Evolutionary conservation across 2,329 filamentous ascomycete genomes (phyloP).

Genomic region (Verticillium isaacii): DNA sequence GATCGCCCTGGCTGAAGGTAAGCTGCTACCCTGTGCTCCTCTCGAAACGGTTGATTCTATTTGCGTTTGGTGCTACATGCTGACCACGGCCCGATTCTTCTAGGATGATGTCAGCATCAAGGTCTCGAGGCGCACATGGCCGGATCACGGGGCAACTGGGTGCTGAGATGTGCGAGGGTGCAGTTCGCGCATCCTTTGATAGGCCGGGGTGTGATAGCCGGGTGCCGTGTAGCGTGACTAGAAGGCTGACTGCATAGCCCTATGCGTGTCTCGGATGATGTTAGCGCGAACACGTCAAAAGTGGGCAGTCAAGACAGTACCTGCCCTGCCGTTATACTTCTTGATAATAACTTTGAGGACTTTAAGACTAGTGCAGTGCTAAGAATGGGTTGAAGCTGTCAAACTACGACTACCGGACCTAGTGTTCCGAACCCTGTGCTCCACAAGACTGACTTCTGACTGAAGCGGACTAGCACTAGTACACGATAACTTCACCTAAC

Average conservation of each 20-base stretch:
- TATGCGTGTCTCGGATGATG: too few species aligned
- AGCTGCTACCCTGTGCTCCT: background rate
- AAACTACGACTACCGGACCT: too few species aligned
- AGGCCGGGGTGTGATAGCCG: background rate
- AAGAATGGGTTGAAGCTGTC: too few species aligned
- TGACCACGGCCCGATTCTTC: background rate
- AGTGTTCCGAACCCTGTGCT: too few species aligned
- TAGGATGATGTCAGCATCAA: constrained; percentile 5
- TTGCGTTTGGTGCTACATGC: background rate
- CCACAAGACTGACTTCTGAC: too few species aligned
- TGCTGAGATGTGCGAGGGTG: constrained; percentile 2
- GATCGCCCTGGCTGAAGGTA: constrained; percentile 11
- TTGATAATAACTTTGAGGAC: too few species aligned
- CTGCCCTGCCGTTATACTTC: too few species aligned
- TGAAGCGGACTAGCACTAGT: too few species aligned
- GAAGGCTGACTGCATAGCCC: background rate
- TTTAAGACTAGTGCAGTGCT: too few species aligned
- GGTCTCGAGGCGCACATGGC: constrained; percentile 6
- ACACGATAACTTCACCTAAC: too few species aligned
- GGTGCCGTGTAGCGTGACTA: background rate
- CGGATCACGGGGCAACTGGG: constrained; percentile 5
- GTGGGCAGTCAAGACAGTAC: too few species aligned
- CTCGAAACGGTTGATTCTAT: background rate
- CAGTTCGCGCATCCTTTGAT: background rate
- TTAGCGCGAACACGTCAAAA: too few species aligned